Evolutionary conservation across 2,329 filamentous ascomycete species (phyloP), one percentile per base, ranked within the genome.

Genomic region (Alternaria brassicicola): DNA sequence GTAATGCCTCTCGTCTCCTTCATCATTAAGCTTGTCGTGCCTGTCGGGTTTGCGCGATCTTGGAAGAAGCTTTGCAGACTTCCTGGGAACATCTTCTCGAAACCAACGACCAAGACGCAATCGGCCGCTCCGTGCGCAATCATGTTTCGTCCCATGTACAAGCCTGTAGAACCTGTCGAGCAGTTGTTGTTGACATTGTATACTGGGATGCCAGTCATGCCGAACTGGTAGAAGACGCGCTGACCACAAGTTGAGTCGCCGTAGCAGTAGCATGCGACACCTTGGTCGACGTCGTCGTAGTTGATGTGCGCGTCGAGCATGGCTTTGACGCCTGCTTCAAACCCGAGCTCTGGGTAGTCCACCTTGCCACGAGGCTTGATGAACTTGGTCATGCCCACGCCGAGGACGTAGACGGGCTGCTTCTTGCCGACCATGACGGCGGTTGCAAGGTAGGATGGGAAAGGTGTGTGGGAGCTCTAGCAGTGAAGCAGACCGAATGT

Each of bases 171-270:
- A n/a, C 94, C 95, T 0, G 94, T 98, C 4, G 91, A 92, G 84
- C 94, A 98, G 83, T 97, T 97, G 85, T 98, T 98, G 86, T 97
- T 98, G 74, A 97, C 92, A 74, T 98, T 98, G 84, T 96, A 93
- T 76, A 98, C 92, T 72, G 94, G 94, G 70, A 98, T 97, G 73
- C 90, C 85, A 41, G 93, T 97, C 89, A 98, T 93, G 82, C 94
- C 95, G 78, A 98, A 97, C 81, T 98, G 94, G 81, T 98, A 98
- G 81, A 98, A 97, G 73, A 98, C 93, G 65, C 94, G 89, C 83
- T 98, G 94, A 46, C 94, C 94, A 79, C 91, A 95, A 55, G 94
- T 97, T 64, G 88, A 93, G 82, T 98, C 94, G 74, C 94, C 94
- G 78, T 97, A 97, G 84, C 93, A 96, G 83, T 96, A 98, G 84